Conservation (phyloP, 306 rosid genomes). For the Cicer chorassanicum region DNA sequence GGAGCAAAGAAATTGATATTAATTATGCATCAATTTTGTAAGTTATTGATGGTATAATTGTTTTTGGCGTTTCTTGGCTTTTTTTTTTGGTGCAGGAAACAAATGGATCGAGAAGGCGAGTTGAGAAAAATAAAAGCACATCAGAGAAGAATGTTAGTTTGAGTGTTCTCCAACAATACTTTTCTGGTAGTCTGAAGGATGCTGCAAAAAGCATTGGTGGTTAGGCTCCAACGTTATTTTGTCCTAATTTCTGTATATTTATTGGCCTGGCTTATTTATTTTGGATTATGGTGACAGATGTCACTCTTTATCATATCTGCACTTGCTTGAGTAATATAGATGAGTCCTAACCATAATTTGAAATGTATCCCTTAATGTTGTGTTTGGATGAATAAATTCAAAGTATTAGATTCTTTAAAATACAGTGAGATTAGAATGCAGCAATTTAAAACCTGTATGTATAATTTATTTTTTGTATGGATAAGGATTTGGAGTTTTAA, state of each 20-base stretch:
- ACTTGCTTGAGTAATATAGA: conserved; percentile 20
- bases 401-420: conserved; percentile 8
- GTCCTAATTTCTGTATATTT: conserved; percentile 32
- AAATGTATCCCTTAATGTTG: conserved; percentile 23
- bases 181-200: conserved; percentile 93
- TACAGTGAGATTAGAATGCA: background rate
- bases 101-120: conserved; percentile 56
- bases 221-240: conserved; percentile 52
- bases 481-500: conserved; percentile 4
- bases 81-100: conserved; percentile 50
- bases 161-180: conserved; percentile 82
- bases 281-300: conserved; percentile 37
- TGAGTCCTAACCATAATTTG: conserved; percentile 26
- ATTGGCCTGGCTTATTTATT: conserved; percentile 31
- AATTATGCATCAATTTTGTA: conserved; percentile 31
- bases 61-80: conserved; percentile 35
- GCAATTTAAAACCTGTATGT: background rate
- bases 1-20: background rate
- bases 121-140: conserved; percentile 60
- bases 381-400: conserved; percentile 2
- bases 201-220: conserved; percentile 93
- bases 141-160: conserved; percentile 82
- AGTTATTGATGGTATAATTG: conserved; percentile 10
- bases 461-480: background rate
- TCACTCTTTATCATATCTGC: conserved; percentile 33